Percentiles rank a stretch among this genome's conserved stretches.
Conservation (phyloP, 768 basidiomycete genomes). For the Trametes maxima region DNA sequence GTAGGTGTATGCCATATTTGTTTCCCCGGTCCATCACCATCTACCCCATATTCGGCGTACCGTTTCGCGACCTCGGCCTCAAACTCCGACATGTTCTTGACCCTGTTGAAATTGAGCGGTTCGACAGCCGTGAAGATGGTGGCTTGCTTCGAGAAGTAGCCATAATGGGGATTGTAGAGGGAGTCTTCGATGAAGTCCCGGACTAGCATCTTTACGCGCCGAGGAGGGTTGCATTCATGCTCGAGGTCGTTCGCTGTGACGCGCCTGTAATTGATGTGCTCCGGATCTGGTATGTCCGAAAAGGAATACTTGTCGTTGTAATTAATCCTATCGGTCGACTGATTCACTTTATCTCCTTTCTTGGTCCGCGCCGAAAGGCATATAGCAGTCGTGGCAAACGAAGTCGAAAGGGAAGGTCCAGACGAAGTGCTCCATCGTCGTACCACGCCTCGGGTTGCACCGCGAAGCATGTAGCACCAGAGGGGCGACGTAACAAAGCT, state of each 20-base stretch:
- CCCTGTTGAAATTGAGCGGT: constrained; percentile 65
- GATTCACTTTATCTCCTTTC: constrained; percentile 18
- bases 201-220: constrained; percentile 87
- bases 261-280: constrained; percentile 51
- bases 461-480: constrained; percentile 16
- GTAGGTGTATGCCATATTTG: constrained; percentile 99
- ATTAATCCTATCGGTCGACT: constrained; percentile 68
- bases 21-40: constrained; percentile 70
- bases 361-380: background rate
- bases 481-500: background rate
- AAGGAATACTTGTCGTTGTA: constrained; percentile 69
- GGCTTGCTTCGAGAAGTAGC: constrained; percentile 94
- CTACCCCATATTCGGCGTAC: constrained; percentile 72
- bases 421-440: background rate
- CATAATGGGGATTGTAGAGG: constrained; percentile 95
- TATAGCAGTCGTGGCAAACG: constrained; percentile 10
- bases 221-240: constrained; percentile 59
- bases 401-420: background rate
- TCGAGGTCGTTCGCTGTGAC: constrained; percentile 77
- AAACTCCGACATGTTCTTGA: constrained; percentile 75
- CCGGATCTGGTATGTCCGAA: constrained; percentile 45
- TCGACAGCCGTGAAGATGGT: constrained; percentile 79
- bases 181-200: constrained; percentile 97
- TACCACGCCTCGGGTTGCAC: constrained; percentile 4
- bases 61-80: constrained; percentile 76